Evolutionary conservation across 108 stramenopile species (phyloP), one percentile per base, ranked within the genome.

Genomic region (Cyclotella sp.): DNA sequence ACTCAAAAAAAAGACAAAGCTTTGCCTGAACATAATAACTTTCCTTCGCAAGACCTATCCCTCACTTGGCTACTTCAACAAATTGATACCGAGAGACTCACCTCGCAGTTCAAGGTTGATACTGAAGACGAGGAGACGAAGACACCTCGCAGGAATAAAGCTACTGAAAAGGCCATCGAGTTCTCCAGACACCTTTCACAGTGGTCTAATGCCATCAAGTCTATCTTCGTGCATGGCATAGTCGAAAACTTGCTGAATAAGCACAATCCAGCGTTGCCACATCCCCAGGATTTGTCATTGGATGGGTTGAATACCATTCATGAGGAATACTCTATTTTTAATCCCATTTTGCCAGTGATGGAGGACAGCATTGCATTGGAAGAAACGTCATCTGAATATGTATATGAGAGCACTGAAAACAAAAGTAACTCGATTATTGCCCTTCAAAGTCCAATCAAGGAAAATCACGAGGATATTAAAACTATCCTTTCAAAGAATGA

Each of bases 21-120:
- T 10, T 1, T 76, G 21, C 72, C 61, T 21, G 51, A 67, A 6
- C 51, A 63, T 34, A 39, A 27, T 1, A 68, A 67, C 22, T 61
- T 61, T 51, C 27, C 44, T 13, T 85, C 86, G 21, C 30, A 78
- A 9, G 92, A 93, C 19, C 51, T 90, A n/a, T 71, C 84, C 0
- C 66, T 93, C 29, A 90, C 84, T 10, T 91, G 92, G 92, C 55
- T 93, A 52, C 58, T 93, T 21, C 41, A 78, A 53, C 86, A 88
- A 54, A 88, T 93, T 62, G 71, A 84, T 72, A 65, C 54, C 15
- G 11, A 34, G 18, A 40, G 70, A n/a, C 52, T 77, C 11, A 69
- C 70, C n/a, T 68, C 82, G 14, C 71, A 77, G 26, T 84, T 86
- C 47, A 70, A 78, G 26, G 82, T 92, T 64, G 43, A 80, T 40